Percentiles rank a stretch among this genome's conserved stretches.
phyloP scores from a whole-genome alignment of 2,329 filamentous ascomycete genomes.

The Monilinia polystroma region DNA sequence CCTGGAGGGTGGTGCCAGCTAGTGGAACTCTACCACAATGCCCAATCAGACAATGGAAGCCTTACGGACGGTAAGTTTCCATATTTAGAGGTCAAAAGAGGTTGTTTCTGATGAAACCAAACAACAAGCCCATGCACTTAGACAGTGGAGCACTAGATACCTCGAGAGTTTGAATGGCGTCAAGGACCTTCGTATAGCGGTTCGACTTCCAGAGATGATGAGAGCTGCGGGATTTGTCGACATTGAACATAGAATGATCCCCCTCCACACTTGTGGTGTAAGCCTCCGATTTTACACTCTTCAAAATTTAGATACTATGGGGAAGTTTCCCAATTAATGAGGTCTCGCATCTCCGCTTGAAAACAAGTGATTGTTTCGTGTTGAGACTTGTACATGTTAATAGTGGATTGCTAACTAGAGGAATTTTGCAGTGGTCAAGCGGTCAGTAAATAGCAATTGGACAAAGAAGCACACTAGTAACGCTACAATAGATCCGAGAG shows the following conservation, averaged over 20 bases:
- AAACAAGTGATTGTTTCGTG: background rate
- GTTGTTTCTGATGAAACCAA: slow-evolving; percentile 4
- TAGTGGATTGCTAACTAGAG: slow-evolving; percentile 1
- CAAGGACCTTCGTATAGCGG: slow-evolving; percentile 66
- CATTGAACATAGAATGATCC: slow-evolving; percentile 64
- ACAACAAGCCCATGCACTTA: slow-evolving; percentile 58
- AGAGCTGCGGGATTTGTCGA: slow-evolving; percentile 60
- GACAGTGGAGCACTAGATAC: slow-evolving; percentile 66
- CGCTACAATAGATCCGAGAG: slow-evolving; percentile 46
- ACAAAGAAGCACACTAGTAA: slow-evolving; percentile 5
- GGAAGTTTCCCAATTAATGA: background rate
- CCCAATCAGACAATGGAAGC: slow-evolving; percentile 83
- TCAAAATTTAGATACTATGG: background rate
- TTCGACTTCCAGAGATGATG: slow-evolving; percentile 49
- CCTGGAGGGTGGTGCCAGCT: slow-evolving; percentile 84
- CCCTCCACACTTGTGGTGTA: slow-evolving; percentile 61
- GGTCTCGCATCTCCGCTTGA: background rate
- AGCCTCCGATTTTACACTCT: background rate
- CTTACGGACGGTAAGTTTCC: slow-evolving; percentile 57
- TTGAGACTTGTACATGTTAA: background rate
- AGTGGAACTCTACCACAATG: slow-evolving; percentile 82
- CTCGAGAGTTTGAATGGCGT: slow-evolving; percentile 58
- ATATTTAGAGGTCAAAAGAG: background rate
- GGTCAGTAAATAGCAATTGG: slow-evolving; percentile 48
- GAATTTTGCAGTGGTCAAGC: slow-evolving; percentile 53